A percentile compares a stretch with the other conserved stretches of the same genome.
Conservation (phyloP, 305 asterid species). For the Striga hermonthica region DNA sequence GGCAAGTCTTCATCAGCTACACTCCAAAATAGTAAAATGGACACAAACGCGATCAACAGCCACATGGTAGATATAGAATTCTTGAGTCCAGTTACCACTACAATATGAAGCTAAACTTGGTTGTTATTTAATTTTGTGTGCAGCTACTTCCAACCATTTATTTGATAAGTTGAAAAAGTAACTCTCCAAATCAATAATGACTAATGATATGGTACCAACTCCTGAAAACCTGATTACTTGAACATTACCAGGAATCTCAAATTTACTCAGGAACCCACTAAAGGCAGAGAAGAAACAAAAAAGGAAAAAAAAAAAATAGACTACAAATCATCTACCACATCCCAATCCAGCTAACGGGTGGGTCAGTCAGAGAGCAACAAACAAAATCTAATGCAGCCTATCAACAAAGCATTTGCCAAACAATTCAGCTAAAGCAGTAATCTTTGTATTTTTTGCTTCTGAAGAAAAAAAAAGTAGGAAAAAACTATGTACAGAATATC, state of each 20-base stretch:
- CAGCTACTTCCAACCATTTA: background rate
- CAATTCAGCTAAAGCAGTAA: background rate
- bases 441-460: background rate
- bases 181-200: background rate
- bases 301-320: constrained; percentile 3
- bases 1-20: background rate
- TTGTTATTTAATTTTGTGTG: background rate
- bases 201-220: background rate
- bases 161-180: background rate
- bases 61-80: constrained; percentile 14
- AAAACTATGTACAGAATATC: background rate
- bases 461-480: too few relatives aligned
- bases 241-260: constrained; percentile 17
- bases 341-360: background rate
- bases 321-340: background rate
- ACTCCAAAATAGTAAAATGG: background rate
- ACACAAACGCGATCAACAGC: constrained; percentile 6
- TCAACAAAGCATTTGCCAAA: background rate
- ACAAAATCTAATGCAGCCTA: background rate
- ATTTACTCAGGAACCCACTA: background rate
- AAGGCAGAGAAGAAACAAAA: background rate
- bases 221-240: background rate
- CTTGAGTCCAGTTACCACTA: background rate
- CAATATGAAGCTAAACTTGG: background rate
- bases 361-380: background rate